Conservation (phyloP, 768 basidiomycete species). For the Termitomyces sp. region DNA sequence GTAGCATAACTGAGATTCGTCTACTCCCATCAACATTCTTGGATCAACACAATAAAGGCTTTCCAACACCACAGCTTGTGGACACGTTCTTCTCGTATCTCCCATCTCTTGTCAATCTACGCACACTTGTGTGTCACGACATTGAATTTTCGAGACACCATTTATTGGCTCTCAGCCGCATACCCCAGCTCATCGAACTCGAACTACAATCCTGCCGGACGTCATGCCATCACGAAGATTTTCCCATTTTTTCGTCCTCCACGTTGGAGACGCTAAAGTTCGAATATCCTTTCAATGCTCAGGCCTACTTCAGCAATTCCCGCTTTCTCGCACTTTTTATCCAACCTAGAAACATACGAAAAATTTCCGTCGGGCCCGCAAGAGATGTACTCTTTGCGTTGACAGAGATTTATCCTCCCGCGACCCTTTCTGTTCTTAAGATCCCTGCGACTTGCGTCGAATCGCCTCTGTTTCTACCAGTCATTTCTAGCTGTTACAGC, state of each 20-base stretch:
- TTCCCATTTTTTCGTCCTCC: slow-evolving; percentile 7
- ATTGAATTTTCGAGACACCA: slow-evolving; percentile 6
- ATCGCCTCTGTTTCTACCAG: slow-evolving; percentile 8
- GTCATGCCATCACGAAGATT: slow-evolving; percentile 4
- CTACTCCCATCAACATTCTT: slow-evolving; percentile 7
- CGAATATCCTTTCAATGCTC: slow-evolving; percentile 11
- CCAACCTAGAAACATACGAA: slow-evolving; percentile 8
- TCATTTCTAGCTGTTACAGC: slow-evolving; percentile 2
- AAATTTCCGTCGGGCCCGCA: slow-evolving; percentile 7
- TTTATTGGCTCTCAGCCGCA: slow-evolving; percentile 7
- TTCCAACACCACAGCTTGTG: slow-evolving; percentile 2
- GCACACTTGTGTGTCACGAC: slow-evolving; percentile 13
- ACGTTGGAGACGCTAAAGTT: slow-evolving; percentile 9
- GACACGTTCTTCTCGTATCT: slow-evolving; percentile 10
- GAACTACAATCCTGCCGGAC: slow-evolving; percentile 15
- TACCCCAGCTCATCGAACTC: slow-evolving; percentile 11
- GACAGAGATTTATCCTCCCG: neutral
- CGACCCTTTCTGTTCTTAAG: slow-evolving; percentile 9
- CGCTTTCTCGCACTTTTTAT: slow-evolving; percentile 8
- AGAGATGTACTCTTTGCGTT: slow-evolving; percentile 11
- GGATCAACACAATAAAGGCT: neutral
- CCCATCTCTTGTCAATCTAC: slow-evolving; percentile 10
- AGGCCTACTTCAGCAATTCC: slow-evolving; percentile 2
- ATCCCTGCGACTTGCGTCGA: slow-evolving; percentile 13
- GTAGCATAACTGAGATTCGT: slow-evolving; percentile 11